Conservation (phyloP, 1,284 basidiomycete species). For the Lignosus rhinocerotis region DNA sequence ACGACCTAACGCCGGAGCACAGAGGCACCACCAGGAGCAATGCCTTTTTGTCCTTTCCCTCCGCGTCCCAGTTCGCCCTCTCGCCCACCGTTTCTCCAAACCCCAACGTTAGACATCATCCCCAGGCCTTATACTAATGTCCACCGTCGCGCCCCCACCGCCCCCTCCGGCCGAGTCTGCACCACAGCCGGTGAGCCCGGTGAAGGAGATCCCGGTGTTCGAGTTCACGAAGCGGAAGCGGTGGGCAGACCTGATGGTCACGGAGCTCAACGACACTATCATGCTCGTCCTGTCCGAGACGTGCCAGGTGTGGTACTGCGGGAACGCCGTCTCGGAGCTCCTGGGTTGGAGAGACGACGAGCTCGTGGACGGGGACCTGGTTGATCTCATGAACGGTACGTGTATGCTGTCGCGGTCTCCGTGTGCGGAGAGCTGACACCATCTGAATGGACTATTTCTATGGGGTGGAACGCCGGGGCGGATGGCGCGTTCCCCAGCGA, state of each 20-base stretch:
- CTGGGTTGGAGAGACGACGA: conserved; percentile 77
- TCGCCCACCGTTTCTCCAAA: background rate
- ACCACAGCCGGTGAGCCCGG: conserved; percentile 8
- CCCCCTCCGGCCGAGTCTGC: background rate
- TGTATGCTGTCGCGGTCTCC: conserved; percentile 8
- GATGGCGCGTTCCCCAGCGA: conserved; percentile 40
- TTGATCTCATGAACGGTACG: conserved; percentile 67
- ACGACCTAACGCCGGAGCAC: background rate
- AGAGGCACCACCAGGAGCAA: background rate
- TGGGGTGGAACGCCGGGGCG: too few species aligned
- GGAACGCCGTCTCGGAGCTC: conserved; percentile 66
- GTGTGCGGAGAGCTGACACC: background rate
- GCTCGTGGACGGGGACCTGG: conserved; percentile 65
- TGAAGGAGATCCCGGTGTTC: conserved; percentile 39
- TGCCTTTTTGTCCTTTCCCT: too few species aligned
- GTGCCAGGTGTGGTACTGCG: conserved; percentile 69
- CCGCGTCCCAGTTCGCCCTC: background rate
- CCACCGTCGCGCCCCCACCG: background rate
- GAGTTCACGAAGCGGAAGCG: conserved; percentile 86
- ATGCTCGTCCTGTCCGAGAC: conserved; percentile 64
- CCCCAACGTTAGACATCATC: background rate
- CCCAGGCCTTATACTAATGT: background rate
- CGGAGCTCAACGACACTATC: conserved; percentile 75
- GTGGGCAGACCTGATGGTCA: conserved; percentile 81
- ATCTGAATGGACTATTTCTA: background rate